A percentile compares a stretch with the other conserved stretches of the same genome.
Conservation (phyloP, 805 yeast species). For the Candida loeiensis region DNA sequence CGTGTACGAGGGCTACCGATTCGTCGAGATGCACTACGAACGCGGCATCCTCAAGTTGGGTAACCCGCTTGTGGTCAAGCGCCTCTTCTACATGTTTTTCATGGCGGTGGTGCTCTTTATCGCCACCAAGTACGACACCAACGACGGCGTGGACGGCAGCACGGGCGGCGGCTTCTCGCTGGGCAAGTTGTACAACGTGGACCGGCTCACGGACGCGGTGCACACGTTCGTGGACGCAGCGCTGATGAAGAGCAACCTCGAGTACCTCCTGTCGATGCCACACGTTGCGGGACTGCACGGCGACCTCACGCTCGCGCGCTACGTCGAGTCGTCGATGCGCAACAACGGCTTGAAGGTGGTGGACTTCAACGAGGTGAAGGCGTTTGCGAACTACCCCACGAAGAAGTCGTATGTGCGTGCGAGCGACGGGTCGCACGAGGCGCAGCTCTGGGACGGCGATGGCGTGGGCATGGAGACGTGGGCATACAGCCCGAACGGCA, state of each 20-base stretch:
- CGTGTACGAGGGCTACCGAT: conserved; percentile 45
- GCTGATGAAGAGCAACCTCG: conserved; percentile 60
- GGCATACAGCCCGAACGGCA: conserved; percentile 69
- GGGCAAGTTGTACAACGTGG: conserved; percentile 65
- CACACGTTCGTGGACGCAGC: conserved; percentile 49
- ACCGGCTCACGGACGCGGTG: conserved; percentile 47
- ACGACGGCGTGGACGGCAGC: conserved; percentile 36
- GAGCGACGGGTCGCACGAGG: conserved; percentile 34
- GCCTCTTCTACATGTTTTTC: conserved; percentile 67
- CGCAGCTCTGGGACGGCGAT: conserved; percentile 35
- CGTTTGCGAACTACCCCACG: conserved; percentile 65
- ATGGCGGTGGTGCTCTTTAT: conserved; percentile 57
- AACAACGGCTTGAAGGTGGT: conserved; percentile 54
- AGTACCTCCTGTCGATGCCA: conserved; percentile 75
- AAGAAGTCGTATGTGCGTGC: conserved; percentile 27
- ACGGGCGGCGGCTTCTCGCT: conserved; percentile 39
- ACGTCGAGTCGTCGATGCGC: conserved; percentile 55
- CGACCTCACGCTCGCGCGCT: conserved; percentile 67
- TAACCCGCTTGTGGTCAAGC: conserved; percentile 77
- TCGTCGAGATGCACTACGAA: conserved; percentile 49
- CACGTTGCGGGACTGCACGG: conserved; percentile 89
- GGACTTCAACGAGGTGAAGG: conserved; percentile 48
- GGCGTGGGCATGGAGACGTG: conserved; percentile 20
- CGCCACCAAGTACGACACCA: conserved; percentile 54
- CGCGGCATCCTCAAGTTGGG: conserved; percentile 61